Percentiles rank a stretch among this genome's conserved stretches.
Conservation (phyloP, 495 filamentous ascomycete species). For the Penicillium robsamsonii region DNA sequence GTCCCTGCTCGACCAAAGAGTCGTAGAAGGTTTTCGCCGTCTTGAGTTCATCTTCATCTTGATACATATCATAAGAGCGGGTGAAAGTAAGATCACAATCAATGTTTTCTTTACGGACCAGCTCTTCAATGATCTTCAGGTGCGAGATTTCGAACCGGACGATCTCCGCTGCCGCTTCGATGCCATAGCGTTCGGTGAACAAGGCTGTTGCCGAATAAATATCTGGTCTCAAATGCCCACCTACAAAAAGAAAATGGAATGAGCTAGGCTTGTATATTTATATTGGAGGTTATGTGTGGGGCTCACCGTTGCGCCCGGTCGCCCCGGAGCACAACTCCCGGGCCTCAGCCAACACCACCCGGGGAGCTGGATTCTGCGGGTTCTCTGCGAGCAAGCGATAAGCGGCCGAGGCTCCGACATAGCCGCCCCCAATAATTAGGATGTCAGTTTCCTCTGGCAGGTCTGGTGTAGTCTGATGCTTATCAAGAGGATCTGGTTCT, state of each 20-base stretch:
- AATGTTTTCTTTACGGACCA: slow-evolving; percentile 35
- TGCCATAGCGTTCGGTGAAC: slow-evolving; percentile 29
- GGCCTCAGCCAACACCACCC: slow-evolving; percentile 40
- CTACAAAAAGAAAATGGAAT: slow-evolving; percentile 7
- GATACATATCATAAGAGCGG: slow-evolving; percentile 35
- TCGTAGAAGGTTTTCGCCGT: slow-evolving; percentile 29
- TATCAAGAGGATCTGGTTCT: slow-evolving; percentile 52
- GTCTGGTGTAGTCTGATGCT: slow-evolving; percentile 45
- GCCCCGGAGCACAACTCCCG: slow-evolving; percentile 44
- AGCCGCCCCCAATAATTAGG: slow-evolving; percentile 71
- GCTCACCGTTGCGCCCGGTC: slow-evolving; percentile 41
- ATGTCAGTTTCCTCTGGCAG: slow-evolving; percentile 55
- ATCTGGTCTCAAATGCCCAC: slow-evolving; percentile 40
- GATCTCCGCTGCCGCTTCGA: slow-evolving; percentile 30
- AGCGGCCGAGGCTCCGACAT: slow-evolving; percentile 62
- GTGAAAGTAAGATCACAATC: slow-evolving; percentile 45
- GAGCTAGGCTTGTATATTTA: not conserved
- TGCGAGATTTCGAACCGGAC: slow-evolving; percentile 34
- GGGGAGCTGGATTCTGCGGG: slow-evolving; percentile 15
- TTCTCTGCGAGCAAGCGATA: slow-evolving; percentile 53
- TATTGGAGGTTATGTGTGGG: not conserved
- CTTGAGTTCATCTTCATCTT: slow-evolving; percentile 26
- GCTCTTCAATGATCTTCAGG: slow-evolving; percentile 29
- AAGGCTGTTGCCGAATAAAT: slow-evolving; percentile 30
- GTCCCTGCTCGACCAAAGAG: slow-evolving; percentile 18